Percentiles rank a stretch among this genome's conserved stretches.
These are phyloP conservation scores for Paecilomyces niveus DNA, from an alignment of 2,329 filamentous ascomycete species.

Conservation along the genomic window DNA sequence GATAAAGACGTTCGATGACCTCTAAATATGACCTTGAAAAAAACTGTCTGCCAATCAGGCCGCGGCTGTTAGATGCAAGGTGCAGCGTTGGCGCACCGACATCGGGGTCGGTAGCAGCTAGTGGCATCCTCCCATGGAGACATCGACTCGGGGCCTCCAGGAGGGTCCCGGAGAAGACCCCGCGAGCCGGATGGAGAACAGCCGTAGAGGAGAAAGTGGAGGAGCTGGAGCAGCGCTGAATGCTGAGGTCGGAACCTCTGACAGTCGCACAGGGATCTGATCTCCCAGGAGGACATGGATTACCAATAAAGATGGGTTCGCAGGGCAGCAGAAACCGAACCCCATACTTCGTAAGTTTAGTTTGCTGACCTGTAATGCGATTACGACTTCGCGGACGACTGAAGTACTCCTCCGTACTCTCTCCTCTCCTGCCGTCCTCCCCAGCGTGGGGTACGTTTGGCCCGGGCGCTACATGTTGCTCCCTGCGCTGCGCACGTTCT, in stretches of 20 bases:
- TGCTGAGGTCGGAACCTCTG: not conserved
- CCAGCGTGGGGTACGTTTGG: not conserved
- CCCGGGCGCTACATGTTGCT: not conserved
- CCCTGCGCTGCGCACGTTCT: not conserved
- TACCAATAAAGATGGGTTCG: not conserved
- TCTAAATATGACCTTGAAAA: slow-evolving; percentile 17
- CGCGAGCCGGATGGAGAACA: not conserved
- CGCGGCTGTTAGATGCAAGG: slow-evolving; percentile 7
- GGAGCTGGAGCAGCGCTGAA: not conserved
- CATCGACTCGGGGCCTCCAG: not conserved
- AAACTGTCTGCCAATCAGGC: slow-evolving; percentile 13
- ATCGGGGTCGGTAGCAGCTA: slow-evolving; percentile 13
- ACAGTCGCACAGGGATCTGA: not conserved
- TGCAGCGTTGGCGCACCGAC: slow-evolving; percentile 18
- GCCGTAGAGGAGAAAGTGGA: not conserved
- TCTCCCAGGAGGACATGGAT: not conserved
- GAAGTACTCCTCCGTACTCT: not conserved
- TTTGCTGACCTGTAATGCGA: not conserved
- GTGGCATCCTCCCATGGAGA: not conserved
- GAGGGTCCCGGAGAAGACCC: not conserved
- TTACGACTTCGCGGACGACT: not conserved
- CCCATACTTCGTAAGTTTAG: not conserved
- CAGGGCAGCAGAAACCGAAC: not conserved
- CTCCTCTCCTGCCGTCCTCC: not conserved
- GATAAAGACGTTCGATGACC: slow-evolving; percentile 20